These are phyloP conservation scores for Leonotis leonurus DNA, from an alignment of 257 asterid species.

Conservation along the genomic window DNA sequence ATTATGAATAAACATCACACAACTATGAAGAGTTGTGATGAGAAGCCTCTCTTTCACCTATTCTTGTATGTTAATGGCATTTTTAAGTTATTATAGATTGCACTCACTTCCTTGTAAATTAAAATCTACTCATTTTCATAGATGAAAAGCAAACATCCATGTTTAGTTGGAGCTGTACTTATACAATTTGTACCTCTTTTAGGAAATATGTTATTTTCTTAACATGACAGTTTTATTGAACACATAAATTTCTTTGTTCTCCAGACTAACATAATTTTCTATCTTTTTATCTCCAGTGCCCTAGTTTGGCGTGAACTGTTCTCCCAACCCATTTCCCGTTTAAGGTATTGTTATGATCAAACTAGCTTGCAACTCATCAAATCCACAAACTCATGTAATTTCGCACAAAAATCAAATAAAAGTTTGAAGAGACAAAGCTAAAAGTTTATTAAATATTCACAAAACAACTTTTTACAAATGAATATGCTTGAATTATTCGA, in stretches of 20 bases:
- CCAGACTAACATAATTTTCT: conserved; percentile 20
- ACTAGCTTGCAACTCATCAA: too few species aligned
- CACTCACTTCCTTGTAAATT: conserved; percentile 12
- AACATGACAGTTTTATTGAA: neutral
- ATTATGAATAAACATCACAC: neutral
- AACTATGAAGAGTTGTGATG: neutral
- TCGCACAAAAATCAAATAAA: too few species aligned
- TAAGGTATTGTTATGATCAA: too few species aligned
- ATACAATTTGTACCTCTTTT: conserved; percentile 91
- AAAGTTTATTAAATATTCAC: too few species aligned
- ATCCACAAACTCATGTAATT: too few species aligned
- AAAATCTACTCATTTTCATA: conserved; percentile 29
- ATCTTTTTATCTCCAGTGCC: too few species aligned
- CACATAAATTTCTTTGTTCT: neutral
- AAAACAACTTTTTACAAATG: too few species aligned
- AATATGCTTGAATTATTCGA: too few species aligned
- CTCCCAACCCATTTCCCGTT: conserved; percentile 85
- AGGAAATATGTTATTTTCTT: conserved; percentile 70
- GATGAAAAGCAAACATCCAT: conserved; percentile 29
- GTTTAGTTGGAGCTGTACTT: conserved; percentile 63
- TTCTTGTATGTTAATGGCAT: neutral
- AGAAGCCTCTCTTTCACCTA: neutral
- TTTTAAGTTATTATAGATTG: neutral
- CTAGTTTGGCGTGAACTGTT: conserved; percentile 84
- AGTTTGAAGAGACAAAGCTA: too few species aligned